These are phyloP conservation scores for Starmerella bombi DNA, from an alignment of 805 yeast genomes.

Conservation along the genomic window DNA sequence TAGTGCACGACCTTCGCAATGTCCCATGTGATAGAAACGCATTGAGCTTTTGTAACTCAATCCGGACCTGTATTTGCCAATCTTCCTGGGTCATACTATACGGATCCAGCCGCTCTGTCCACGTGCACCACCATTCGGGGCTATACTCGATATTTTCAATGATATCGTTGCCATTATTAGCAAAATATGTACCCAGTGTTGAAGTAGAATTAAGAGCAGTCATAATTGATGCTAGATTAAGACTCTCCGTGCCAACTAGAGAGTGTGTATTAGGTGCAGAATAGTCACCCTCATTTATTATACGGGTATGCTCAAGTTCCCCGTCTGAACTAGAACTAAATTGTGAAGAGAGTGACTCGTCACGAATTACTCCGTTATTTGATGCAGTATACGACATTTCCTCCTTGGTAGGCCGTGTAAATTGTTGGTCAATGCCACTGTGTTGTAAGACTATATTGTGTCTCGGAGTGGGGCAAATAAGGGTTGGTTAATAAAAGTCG, in stretches of 20 bases:
- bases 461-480: too few relatives aligned
- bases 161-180: constrained; percentile 11
- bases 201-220: constrained; percentile 7
- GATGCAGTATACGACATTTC: too few relatives aligned
- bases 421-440: too few relatives aligned
- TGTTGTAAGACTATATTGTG: too few relatives aligned
- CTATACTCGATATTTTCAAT: constrained; percentile 2
- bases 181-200: constrained; percentile 1
- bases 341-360: too few relatives aligned
- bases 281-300: too few relatives aligned
- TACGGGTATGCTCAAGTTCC: too few relatives aligned
- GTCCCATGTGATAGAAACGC: constrained; percentile 10
- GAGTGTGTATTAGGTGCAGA: background rate
- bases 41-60: constrained; percentile 10
- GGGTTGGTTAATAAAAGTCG: too few relatives aligned
- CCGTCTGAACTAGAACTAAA: too few relatives aligned
- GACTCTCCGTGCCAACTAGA: background rate
- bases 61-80: constrained; percentile 4
- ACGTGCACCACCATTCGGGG: constrained; percentile 11
- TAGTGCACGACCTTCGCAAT: constrained; percentile 4
- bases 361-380: too few relatives aligned
- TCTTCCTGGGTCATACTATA: background rate
- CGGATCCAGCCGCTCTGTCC: background rate
- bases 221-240: constrained; percentile 4
- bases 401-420: too few relatives aligned